phyloP scores from a whole-genome alignment of 1,284 basidiomycete genomes.

The Sutorius eximius region DNA sequence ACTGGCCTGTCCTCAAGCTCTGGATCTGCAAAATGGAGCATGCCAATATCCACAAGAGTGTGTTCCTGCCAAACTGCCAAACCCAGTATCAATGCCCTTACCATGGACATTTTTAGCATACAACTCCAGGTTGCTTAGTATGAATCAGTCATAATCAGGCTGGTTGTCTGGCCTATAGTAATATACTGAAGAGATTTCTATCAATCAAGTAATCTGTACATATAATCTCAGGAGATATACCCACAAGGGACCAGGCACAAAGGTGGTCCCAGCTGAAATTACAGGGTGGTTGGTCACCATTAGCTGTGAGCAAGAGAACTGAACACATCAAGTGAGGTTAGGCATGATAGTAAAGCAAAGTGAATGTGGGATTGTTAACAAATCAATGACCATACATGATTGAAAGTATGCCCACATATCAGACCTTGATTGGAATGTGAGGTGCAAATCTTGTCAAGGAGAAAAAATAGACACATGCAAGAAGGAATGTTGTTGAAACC shows the following conservation, averaged over 20 bases:
- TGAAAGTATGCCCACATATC: slow-evolving; percentile 5
- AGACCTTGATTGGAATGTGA: neutral
- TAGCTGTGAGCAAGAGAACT: too few species aligned
- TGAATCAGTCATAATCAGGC: neutral
- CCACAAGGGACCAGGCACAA: slow-evolving; percentile 10
- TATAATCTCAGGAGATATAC: too few species aligned
- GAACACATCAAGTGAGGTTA: slow-evolving; percentile 1
- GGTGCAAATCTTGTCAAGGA: too few species aligned
- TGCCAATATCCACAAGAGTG: neutral
- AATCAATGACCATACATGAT: neutral
- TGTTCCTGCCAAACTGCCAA: slow-evolving; percentile 4
- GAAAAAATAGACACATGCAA: neutral
- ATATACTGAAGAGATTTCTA: neutral
- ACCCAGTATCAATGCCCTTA: slow-evolving; percentile 6
- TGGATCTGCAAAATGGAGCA: neutral
- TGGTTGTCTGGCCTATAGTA: neutral
- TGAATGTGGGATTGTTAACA: neutral
- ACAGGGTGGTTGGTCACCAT: neutral
- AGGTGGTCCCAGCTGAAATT: slow-evolving; percentile 3
- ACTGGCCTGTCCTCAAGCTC: neutral
- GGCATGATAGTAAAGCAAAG: neutral
- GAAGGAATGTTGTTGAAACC: neutral
- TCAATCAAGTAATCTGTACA: too few species aligned
- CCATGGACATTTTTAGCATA: neutral
- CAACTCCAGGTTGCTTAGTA: slow-evolving; percentile 8